A percentile compares a stretch with the other conserved stretches of the same genome.
phyloP scores from a whole-genome alignment of 805 yeast species.

The Kluyveromyces lactis region DNA sequence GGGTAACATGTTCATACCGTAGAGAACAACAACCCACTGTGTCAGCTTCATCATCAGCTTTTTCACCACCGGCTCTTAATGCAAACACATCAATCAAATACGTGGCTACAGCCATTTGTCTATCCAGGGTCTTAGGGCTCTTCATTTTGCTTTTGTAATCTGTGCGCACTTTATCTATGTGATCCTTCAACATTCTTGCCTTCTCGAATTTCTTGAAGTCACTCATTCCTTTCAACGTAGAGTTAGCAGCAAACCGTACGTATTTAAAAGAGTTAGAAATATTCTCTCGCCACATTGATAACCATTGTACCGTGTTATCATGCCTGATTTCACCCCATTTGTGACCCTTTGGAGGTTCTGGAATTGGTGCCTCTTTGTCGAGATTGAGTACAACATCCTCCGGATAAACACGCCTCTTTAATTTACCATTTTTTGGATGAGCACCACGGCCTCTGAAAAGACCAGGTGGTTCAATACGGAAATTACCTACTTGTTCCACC shows the following conservation, averaged over 20 bases:
- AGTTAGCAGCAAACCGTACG: conserved; percentile 84
- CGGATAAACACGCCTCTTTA: conserved; percentile 79
- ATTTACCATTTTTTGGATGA: conserved; percentile 90
- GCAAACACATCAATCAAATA: conserved; percentile 90
- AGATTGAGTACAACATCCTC: conserved; percentile 84
- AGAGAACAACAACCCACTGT: conserved; percentile 97
- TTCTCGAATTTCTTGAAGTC: conserved; percentile 90
- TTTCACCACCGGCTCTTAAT: conserved; percentile 96
- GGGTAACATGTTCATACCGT: conserved; percentile 79
- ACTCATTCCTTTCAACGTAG: conserved; percentile 84
- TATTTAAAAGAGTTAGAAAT: conserved; percentile 77
- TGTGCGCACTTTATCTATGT: conserved; percentile 61
- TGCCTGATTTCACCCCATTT: conserved; percentile 84
- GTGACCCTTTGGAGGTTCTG: conserved; percentile 82
- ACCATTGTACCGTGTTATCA: conserved; percentile 89
- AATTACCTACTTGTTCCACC: conserved; percentile 87
- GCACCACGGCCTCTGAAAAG: conserved; percentile 94
- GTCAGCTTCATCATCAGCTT: conserved; percentile 95
- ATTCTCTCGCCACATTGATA: conserved; percentile 96
- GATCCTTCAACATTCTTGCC: conserved; percentile 73
- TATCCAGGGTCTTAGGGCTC: conserved; percentile 67
- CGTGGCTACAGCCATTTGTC: conserved; percentile 92
- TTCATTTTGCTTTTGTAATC: conserved; percentile 68
- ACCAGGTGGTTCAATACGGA: conserved; percentile 94
- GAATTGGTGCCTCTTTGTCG: conserved; percentile 62